Conservation (phyloP, 495 filamentous ascomycete genomes). For the Penicillium cinerascens region DNA sequence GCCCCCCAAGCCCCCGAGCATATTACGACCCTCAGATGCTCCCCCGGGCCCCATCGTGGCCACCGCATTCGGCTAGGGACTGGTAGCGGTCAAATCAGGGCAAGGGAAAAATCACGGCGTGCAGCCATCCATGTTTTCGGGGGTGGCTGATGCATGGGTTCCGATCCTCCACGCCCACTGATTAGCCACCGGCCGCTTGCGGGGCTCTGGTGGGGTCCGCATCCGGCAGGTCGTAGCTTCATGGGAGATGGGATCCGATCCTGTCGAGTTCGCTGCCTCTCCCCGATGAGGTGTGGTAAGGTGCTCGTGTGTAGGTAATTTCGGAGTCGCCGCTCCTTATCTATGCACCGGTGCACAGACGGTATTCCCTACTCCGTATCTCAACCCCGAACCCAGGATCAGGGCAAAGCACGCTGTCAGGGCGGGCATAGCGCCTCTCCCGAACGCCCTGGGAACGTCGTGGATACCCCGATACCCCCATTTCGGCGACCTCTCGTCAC, state of each 20-base stretch:
- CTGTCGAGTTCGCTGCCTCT: neutral
- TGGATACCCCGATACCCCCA: too few species aligned
- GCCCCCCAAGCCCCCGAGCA: too few species aligned
- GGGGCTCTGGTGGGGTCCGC: conserved; percentile 16
- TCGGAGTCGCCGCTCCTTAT: neutral
- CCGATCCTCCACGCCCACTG: conserved; percentile 3
- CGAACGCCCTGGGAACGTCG: neutral
- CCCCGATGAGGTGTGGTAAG: neutral
- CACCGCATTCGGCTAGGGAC: conserved; percentile 12
- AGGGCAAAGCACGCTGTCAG: neutral
- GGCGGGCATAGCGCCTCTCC: neutral
- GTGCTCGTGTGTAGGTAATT: neutral
- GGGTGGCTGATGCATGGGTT: conserved; percentile 13
- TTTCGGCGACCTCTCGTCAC: neutral
- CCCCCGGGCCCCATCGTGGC: neutral
- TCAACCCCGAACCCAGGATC: neutral
- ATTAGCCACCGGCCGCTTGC: conserved; percentile 23
- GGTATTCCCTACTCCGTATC: too few species aligned
- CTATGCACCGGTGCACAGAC: neutral
- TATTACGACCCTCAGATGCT: neutral
- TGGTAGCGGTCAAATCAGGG: conserved; percentile 13
- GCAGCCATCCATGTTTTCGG: conserved; percentile 18
- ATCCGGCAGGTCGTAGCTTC: conserved; percentile 14
- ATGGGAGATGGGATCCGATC: neutral
- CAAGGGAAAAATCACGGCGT: conserved; percentile 5